Base-by-base conservation (phyloP, 805 yeast genomes). In the Kazachstania martiniae region DNA sequence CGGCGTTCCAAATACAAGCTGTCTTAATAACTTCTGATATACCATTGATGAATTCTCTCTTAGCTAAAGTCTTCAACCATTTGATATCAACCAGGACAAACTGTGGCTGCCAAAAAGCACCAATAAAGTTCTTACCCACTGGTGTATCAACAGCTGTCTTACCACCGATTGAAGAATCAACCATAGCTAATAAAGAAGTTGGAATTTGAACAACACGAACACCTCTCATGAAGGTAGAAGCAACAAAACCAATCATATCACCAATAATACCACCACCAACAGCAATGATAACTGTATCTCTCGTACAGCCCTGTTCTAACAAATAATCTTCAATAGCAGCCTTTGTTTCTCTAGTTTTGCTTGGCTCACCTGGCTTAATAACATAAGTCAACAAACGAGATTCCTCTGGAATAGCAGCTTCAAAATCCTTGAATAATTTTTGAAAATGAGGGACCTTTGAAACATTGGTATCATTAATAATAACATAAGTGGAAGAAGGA, bases 191-290 rank as follows among this genome's bases (percentile, higher is more conserved):
- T 42, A 91, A 61, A 21, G 95, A 82, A 5, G 98, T 91, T 35
- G 98, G 98, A 18, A 91, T 69, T 58, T 91, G 98, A 27, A 86
- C 77, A 36, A 86, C 85, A 41, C 95, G 70, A 7, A 91, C 94
- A 36, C 98, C 98, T 55, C 98, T 73, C 98, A 91, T 91, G 58
- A 91, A 91, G 2, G 98, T 91, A 21, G 98, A 89, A n/a, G 98
- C 98, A 26, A 91, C 97, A 55, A 75, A 91, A 4, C 98, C 98
- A 43, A 89, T 83, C 98, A 91, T 89, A 54, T 91, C 98, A 38
- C 98, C 98, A 58, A 91, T 89, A 32, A 91, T 93, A 47, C 98
- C 98, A 44, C 98, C 98, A 40, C 98, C 98, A 38, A 91, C 74
- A 7, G 98, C 98, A 29, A 91, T 61, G 36, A 91, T 76, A 17